Evolutionary conservation across 2,329 filamentous ascomycete genomes (phyloP).

Genomic region (Hawksworthiomyces lignivorus): DNA sequence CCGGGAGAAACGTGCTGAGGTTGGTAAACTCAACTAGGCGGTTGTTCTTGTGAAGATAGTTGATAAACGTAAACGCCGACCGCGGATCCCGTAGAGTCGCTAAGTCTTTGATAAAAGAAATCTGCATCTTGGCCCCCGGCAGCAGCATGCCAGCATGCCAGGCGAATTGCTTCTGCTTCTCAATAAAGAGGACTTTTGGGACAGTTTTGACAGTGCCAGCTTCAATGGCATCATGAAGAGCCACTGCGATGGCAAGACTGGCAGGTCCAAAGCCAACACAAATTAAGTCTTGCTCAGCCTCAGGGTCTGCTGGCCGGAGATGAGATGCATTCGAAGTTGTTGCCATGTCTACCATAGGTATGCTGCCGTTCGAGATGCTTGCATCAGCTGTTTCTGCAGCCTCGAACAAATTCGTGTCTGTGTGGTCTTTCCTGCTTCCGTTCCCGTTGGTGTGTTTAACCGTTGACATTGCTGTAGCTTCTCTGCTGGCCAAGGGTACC

Average conservation of each 20-base stretch:
- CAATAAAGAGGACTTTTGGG: conserved; percentile 71
- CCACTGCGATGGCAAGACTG: conserved; percentile 80
- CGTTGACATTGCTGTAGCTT: neutral
- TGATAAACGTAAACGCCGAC: conserved; percentile 90
- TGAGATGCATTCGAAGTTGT: conserved; percentile 1
- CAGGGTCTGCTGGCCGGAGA: conserved; percentile 22
- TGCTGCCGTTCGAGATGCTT: neutral
- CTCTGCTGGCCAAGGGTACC: neutral
- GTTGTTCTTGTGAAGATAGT: conserved; percentile 77
- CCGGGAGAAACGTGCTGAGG: conserved; percentile 78
- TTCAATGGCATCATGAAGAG: conserved; percentile 72
- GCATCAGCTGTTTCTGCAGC: no score
- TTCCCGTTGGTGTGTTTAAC: conserved; percentile 8
- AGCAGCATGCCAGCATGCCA: conserved; percentile 97
- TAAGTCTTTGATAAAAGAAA: conserved; percentile 94
- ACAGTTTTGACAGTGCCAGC: conserved; percentile 44
- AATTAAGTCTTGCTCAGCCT: conserved; percentile 72
- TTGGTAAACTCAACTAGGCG: conserved; percentile 90
- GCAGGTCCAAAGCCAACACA: conserved; percentile 92
- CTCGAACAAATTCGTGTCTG: no score
- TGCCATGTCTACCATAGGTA: neutral
- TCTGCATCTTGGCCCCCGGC: conserved; percentile 92
- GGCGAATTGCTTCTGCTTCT: conserved; percentile 74
- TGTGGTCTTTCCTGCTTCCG: neutral
- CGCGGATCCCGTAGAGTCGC: conserved; percentile 81